These are phyloP conservation scores for Melocanna baccifera DNA, from an alignment of 176 grass and related monocot species.

Conservation along the genomic window DNA sequence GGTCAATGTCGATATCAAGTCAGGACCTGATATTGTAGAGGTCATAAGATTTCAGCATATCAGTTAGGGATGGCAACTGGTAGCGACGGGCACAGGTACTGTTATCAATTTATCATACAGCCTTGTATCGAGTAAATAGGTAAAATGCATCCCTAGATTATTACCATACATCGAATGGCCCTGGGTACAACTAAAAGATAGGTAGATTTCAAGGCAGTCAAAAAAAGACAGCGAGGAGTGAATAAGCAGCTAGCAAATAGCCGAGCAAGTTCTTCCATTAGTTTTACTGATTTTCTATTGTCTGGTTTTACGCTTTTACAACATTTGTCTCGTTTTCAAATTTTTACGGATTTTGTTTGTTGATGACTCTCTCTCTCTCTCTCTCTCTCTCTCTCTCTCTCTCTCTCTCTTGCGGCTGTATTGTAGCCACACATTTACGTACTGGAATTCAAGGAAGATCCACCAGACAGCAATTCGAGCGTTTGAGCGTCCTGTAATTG, in stretches of 20 bases:
- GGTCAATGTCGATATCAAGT: neutral
- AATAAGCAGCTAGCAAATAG: neutral
- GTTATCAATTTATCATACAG: too few species aligned
- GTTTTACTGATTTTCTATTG: neutral
- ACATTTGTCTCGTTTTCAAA: neutral
- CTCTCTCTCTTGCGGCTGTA: neutral
- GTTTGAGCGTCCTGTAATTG: too few species aligned
- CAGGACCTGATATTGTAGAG: neutral
- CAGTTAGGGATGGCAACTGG: neutral
- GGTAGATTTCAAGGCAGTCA: too few species aligned
- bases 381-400: too few species aligned
- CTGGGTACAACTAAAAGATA: too few species aligned
- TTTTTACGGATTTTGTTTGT: neutral
- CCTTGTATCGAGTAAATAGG: too few species aligned
- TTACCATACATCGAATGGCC: too few species aligned
- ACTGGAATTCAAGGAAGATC: neutral
- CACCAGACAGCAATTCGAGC: neutral
- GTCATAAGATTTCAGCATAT: neutral
- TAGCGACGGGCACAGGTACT: neutral
- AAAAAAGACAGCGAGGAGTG: neutral
- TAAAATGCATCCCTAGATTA: too few species aligned
- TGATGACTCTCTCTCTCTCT: neutral
- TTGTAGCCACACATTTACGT: neutral
- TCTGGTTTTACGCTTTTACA: neutral
- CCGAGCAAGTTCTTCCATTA: neutral